Base-by-base conservation (phyloP, 2,329 filamentous ascomycete genomes). In the Aspergillus persii region DNA sequence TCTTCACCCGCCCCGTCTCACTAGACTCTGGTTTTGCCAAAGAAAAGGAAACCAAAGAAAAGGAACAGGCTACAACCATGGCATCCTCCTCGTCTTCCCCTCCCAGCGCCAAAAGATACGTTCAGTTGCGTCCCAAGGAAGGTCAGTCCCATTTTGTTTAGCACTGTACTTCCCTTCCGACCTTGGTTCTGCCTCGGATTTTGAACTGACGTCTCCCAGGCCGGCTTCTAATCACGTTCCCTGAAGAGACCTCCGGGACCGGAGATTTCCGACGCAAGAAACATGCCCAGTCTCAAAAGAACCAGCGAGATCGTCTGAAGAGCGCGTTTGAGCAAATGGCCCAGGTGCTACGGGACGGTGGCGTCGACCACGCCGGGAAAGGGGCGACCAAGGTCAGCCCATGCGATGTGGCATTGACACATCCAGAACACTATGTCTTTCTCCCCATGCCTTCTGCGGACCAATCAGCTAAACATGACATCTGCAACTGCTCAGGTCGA, bases 401-500 rank as follows among this genome's bases (percentile, higher is more conserved):
- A 15, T 4, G 36, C 36, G 15, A 5, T 41, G 36, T 41, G 36
- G 36, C 15, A 41, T 41, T 41, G 15, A 15, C 36, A 41, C 15
- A 41, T 41, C 36, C 12, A 41, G n/a, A 41, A 1, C 36, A 2
- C 36, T 15, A 41, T 41, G 12, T 41, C 36, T 41, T 18, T 5
- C 36, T 41, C n/a, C 15, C 36, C 36, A 41, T 15, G 6, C 36
- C 4, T 15, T n/a, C 15, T 41, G 36, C n/a, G 36, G 15, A 4
- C 36, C 36, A 41, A 41, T 41, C 36, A 41, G 36, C 36, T 41
- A 41, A 41, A 1, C 5, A 15, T 41, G 15, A 5, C 15, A 15
- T 41, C n/a, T 41, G 12, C 36, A 41, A 41, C 36, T 41, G 36
- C 12, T 41, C 39, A 63, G 61, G 59, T 59, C 23, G 61, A 63